A percentile compares a stretch with the other conserved stretches of the same genome.
Evolutionary conservation across 2,329 filamentous ascomycete species (phyloP).

Genomic region (Exophiala calicioides): DNA sequence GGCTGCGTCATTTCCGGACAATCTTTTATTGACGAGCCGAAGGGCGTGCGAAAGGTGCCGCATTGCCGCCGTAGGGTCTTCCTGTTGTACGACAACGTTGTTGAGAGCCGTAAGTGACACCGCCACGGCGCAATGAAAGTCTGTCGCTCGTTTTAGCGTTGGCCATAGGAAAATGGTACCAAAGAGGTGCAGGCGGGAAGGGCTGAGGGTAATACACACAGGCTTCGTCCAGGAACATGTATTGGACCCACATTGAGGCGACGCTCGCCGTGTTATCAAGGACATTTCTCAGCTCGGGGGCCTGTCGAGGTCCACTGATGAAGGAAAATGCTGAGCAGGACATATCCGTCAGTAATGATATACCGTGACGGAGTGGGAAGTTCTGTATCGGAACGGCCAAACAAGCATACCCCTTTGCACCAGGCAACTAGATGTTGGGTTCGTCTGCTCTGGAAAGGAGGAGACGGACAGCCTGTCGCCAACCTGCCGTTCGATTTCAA

Average conservation of each 20-base stretch:
- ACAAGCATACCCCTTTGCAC: no score
- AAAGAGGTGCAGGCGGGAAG: no score
- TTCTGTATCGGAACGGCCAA: no score
- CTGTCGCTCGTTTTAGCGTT: no score
- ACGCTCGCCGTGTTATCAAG: background rate
- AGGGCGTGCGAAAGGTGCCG: background rate
- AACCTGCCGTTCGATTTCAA: background rate
- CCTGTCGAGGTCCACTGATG: background rate
- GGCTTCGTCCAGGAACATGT: background rate
- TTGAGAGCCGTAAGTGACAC: background rate
- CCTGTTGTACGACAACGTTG: background rate
- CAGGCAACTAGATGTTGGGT: background rate
- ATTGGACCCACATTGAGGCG: slow-evolving; percentile 2
- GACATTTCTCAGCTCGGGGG: background rate
- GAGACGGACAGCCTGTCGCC: background rate
- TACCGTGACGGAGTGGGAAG: no score
- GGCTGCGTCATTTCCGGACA: slow-evolving; percentile 1
- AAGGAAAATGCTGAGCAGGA: background rate
- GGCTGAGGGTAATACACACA: background rate
- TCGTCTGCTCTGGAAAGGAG: background rate
- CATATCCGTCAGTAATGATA: background rate
- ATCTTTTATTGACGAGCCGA: background rate
- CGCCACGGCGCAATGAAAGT: background rate
- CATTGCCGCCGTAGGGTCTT: background rate
- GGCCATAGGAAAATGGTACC: background rate